A percentile compares a stretch with the other conserved stretches of the same genome.
phyloP scores from a whole-genome alignment of 495 filamentous ascomycete species.

The Penicillium goetzii region DNA sequence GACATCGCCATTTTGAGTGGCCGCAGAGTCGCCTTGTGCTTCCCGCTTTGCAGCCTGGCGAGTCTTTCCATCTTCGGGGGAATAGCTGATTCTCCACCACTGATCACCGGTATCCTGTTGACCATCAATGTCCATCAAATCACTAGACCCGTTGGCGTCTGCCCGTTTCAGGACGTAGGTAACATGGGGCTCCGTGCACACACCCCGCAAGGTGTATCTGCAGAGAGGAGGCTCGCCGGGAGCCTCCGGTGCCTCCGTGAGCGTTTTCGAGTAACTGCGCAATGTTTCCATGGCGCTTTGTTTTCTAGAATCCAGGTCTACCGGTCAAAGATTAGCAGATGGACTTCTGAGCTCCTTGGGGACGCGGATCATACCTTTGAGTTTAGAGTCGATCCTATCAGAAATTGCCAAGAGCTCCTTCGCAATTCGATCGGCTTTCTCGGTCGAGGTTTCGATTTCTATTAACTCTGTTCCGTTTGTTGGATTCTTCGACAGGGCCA shows the following conservation, averaged over 20 bases:
- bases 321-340: conserved; percentile 20
- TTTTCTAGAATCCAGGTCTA: conserved; percentile 59
- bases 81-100: conserved; percentile 62
- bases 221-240: conserved; percentile 46
- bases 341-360: not conserved
- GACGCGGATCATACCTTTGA: conserved; percentile 44
- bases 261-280: conserved; percentile 52
- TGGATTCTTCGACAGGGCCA: conserved; percentile 30
- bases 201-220: conserved; percentile 56
- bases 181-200: conserved; percentile 55
- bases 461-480: conserved; percentile 22
- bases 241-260: conserved; percentile 57
- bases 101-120: conserved; percentile 39
- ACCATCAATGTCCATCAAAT: conserved; percentile 33
- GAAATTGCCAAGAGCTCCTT: conserved; percentile 44
- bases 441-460: conserved; percentile 23
- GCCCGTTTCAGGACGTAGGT: conserved; percentile 51
- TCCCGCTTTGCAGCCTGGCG: conserved; percentile 37
- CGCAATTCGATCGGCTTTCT: conserved; percentile 38
- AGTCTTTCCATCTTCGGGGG: conserved; percentile 50
- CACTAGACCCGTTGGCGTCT: conserved; percentile 5
- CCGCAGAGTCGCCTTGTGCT: conserved; percentile 20
- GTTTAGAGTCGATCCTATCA: conserved; percentile 52
- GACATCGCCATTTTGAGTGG: conserved; percentile 40
- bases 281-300: conserved; percentile 52